Evolutionary conservation across 495 filamentous ascomycete species (phyloP).

Genomic region (Neurospora sp.): DNA sequence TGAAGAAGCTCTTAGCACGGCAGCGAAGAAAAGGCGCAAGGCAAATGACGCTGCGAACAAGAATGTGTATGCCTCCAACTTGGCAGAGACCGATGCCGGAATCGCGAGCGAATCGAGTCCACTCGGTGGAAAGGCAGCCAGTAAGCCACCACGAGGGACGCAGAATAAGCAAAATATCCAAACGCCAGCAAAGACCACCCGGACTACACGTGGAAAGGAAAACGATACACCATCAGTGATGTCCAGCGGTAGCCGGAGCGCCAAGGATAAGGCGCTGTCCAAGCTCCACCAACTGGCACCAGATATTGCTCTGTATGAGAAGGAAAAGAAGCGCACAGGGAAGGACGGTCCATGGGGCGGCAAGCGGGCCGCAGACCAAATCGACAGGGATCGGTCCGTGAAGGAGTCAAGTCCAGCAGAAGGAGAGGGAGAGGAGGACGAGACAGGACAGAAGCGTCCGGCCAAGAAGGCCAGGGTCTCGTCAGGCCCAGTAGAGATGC

Average conservation of each 20-base stretch:
- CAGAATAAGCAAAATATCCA: constrained; percentile 15
- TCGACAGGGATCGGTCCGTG: constrained; percentile 38
- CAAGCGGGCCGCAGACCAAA: constrained; percentile 47
- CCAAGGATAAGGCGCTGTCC: constrained; percentile 71
- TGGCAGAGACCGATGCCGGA: constrained; percentile 10
- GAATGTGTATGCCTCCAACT: constrained; percentile 22
- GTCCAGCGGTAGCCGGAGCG: constrained; percentile 68
- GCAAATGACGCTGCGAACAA: constrained; percentile 27
- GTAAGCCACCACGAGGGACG: constrained; percentile 3
- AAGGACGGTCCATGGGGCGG: constrained; percentile 73
- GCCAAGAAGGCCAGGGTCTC: constrained; percentile 55
- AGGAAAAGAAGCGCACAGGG: constrained; percentile 68
- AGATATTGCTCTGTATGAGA: constrained; percentile 84
- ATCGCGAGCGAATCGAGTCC: constrained; percentile 17
- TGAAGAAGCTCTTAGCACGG: constrained; percentile 17
- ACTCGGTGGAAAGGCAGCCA: neutral
- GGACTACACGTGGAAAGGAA: constrained; percentile 55
- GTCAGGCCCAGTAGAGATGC: constrained; percentile 50
- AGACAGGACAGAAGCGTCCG: constrained; percentile 36
- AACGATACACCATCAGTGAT: constrained; percentile 66
- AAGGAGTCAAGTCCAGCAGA: constrained; percentile 22
- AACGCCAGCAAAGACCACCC: constrained; percentile 31
- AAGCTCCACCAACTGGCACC: constrained; percentile 65
- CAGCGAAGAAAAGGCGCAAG: constrained; percentile 33
- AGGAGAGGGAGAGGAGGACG: constrained; percentile 31